These are phyloP conservation scores for Solanum dulcamara DNA, from an alignment of 257 asterid species.

Conservation along the genomic window DNA sequence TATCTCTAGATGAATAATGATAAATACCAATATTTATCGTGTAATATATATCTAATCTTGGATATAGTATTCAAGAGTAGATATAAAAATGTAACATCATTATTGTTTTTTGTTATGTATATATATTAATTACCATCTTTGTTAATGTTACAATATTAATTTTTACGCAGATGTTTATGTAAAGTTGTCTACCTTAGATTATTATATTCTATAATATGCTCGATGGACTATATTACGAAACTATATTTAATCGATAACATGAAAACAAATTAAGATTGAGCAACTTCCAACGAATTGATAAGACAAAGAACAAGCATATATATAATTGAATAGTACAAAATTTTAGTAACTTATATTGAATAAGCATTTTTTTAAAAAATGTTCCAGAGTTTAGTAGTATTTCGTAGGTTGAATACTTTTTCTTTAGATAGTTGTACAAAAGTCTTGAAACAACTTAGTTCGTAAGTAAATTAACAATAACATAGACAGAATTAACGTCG, in stretches of 20 bases:
- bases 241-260: neutral
- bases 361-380: neutral
- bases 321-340: neutral
- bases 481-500: too few relatives aligned
- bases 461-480: too few relatives aligned
- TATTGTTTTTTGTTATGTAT: neutral
- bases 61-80: neutral
- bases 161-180: too few relatives aligned
- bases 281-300: neutral
- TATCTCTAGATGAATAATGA: neutral
- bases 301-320: neutral
- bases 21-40: neutral
- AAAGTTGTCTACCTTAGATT: neutral
- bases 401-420: too few relatives aligned
- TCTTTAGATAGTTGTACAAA: too few relatives aligned
- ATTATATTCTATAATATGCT: neutral
- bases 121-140: neutral
- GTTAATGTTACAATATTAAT: neutral
- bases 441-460: too few relatives aligned
- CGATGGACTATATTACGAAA: neutral
- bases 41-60: neutral
- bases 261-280: neutral
- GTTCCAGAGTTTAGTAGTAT: too few relatives aligned
- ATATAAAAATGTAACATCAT: neutral
- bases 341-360: neutral